A percentile compares a stretch with the other conserved stretches of the same genome.
Evolutionary conservation across 2,329 filamentous ascomycete genomes (phyloP).

Genomic region (Aspergillus amoenus): DNA sequence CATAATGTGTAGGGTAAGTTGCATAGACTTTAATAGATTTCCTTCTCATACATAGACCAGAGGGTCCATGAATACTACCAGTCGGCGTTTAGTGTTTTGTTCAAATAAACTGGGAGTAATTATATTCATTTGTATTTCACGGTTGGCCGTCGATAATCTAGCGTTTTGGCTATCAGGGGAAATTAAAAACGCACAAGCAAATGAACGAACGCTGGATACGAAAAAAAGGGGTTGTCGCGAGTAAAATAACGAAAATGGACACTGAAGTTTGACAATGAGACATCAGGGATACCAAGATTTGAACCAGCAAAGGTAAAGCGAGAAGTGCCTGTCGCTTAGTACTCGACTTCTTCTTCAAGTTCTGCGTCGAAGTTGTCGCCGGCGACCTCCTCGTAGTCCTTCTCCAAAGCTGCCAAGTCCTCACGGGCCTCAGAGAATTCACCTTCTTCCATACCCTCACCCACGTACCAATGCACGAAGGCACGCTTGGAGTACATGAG

Average conservation of each 20-base stretch:
- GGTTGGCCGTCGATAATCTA: conserved; percentile 4
- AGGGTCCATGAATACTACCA: not conserved
- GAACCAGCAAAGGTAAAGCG: conserved; percentile 13
- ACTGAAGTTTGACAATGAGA: conserved; percentile 13
- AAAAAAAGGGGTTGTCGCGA: conserved; percentile 26
- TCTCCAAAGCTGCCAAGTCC: conserved; percentile 80
- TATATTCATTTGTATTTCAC: conserved; percentile 10
- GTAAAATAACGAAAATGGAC: conserved; percentile 14
- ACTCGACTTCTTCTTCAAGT: conserved; percentile 48
- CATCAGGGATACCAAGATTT: conserved; percentile 19
- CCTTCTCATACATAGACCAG: not conserved
- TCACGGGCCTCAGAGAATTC: conserved; percentile 86
- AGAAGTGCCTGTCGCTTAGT: conserved; percentile 23
- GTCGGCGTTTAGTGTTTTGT: not conserved
- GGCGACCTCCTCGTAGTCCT: conserved; percentile 84
- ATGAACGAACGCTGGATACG: conserved; percentile 21
- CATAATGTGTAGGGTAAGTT: conserved; percentile 5
- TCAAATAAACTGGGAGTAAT: not conserved
- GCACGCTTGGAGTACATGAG: conserved; percentile 70
- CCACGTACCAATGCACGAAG: conserved; percentile 75
- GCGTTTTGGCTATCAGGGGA: conserved; percentile 7
- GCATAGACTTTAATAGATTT: not conserved
- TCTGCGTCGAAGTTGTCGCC: conserved; percentile 66
- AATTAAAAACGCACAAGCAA: conserved; percentile 1
- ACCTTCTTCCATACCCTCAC: conserved; percentile 89